These are phyloP conservation scores for Posidonia australis DNA, from an alignment of 106 monocot species.

Conservation along the genomic window DNA sequence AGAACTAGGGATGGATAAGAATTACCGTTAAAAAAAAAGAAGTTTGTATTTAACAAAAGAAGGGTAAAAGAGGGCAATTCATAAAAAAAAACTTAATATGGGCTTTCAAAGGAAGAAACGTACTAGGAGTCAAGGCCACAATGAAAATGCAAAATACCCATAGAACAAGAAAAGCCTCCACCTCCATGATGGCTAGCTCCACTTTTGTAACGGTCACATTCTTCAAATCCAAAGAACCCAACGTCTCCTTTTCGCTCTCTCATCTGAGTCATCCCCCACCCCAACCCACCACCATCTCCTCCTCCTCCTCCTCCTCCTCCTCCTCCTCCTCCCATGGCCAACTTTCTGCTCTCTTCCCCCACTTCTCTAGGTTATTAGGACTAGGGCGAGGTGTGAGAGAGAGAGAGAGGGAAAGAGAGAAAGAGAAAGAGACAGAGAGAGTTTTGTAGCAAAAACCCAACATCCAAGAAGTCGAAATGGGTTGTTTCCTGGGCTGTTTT, in stretches of 20 bases:
- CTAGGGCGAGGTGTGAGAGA: neutral
- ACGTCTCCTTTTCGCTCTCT: neutral
- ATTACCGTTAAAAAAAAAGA: too few species aligned
- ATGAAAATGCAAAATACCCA: too few species aligned
- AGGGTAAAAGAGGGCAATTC: too few species aligned
- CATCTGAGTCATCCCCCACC: neutral
- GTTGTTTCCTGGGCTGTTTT: conserved; percentile 22
- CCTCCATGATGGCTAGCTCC: too few species aligned
- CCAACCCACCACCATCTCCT: neutral
- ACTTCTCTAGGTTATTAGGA: neutral
- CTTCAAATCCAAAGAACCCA: neutral
- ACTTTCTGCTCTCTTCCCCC: neutral
- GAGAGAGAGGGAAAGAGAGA: neutral
- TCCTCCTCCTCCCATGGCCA: neutral
- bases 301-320: neutral
- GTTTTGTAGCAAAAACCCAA: neutral
- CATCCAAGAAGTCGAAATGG: neutral
- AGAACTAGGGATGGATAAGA: too few species aligned
- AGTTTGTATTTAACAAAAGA: too few species aligned
- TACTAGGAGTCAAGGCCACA: too few species aligned
- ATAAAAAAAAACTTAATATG: too few species aligned
- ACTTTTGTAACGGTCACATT: neutral
- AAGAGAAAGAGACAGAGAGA: neutral
- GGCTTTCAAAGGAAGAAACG: too few species aligned
- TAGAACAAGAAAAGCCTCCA: too few species aligned